Evolutionary conservation across 2,329 filamentous ascomycete genomes (phyloP).

Genomic region (Fusarium musae): DNA sequence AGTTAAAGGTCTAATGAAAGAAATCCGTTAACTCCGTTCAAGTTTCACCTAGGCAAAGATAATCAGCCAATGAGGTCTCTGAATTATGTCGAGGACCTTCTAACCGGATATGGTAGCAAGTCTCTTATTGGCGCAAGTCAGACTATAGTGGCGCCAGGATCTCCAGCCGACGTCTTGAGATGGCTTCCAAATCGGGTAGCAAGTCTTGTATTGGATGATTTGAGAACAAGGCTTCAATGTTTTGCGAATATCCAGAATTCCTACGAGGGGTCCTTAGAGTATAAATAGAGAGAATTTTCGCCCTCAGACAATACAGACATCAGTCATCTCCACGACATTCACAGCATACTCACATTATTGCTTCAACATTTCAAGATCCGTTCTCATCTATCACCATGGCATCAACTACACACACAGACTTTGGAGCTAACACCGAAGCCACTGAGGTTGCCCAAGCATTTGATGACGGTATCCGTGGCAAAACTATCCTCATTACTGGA

Average conservation of each 20-base stretch:
- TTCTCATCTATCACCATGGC: not conserved
- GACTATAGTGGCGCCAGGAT: not conserved
- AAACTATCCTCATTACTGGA: not conserved
- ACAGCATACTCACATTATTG: not conserved
- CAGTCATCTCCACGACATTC: not conserved
- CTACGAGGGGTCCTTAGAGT: accelerated
- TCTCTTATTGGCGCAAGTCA: not conserved
- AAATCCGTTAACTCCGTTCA: constrained; percentile 7
- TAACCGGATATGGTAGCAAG: not conserved
- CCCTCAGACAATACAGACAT: not conserved
- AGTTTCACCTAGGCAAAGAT: accelerated
- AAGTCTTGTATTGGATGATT: constrained; percentile 13
- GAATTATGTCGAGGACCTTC: accelerated
- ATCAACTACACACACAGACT: constrained; percentile 5
- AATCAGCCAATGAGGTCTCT: not conserved
- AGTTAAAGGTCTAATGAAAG: not conserved
- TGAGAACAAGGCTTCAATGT: not conserved
- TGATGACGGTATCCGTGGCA: not conserved
- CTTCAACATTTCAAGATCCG: accelerated
- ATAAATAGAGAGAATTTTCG: not conserved
- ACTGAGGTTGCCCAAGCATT: not conserved
- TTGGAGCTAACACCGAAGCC: not conserved
- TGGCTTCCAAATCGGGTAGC: constrained; percentile 4
- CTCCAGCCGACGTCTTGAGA: not conserved
- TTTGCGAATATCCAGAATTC: not conserved